Conservation (phyloP, 768 basidiomycete species). For the Psilocybe sp. region DNA sequence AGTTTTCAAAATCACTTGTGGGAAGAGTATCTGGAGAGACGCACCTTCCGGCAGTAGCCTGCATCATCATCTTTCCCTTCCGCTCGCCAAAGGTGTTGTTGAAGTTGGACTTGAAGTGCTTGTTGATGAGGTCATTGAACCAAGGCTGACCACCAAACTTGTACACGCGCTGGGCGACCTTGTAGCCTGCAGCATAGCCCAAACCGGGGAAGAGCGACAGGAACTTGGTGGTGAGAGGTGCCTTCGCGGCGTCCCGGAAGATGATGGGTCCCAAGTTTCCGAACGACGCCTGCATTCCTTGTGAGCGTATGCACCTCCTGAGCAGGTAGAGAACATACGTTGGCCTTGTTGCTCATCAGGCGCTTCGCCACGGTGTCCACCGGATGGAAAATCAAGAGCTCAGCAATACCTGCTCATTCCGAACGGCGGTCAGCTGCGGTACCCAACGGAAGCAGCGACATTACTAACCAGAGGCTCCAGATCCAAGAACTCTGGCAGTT, state of each 20-base stretch:
- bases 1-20: neutral
- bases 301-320: neutral
- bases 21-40: neutral
- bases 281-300: conserved; percentile 52
- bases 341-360: conserved; percentile 95
- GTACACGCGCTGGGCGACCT: conserved; percentile 89
- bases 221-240: conserved; percentile 65
- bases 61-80: conserved; percentile 94
- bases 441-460: neutral
- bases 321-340: conserved; percentile 38
- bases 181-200: conserved; percentile 98
- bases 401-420: conserved; percentile 74
- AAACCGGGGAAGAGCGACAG: conserved; percentile 96
- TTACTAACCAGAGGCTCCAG: conserved; percentile 81
- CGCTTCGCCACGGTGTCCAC: conserved; percentile 99
- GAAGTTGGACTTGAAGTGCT: conserved; percentile 79
- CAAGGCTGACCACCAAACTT: conserved; percentile 99
- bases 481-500: conserved; percentile 85
- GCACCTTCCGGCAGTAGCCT: conserved; percentile 91
- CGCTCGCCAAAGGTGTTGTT: conserved; percentile 87
- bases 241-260: conserved; percentile 80
- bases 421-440: neutral
- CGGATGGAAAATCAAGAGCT: conserved; percentile 93
- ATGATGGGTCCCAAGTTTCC: conserved; percentile 71
- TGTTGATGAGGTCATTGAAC: conserved; percentile 89